phyloP scores from a whole-genome alignment of 2,329 filamentous ascomycete species.

The Stachybotrys chartarum region DNA sequence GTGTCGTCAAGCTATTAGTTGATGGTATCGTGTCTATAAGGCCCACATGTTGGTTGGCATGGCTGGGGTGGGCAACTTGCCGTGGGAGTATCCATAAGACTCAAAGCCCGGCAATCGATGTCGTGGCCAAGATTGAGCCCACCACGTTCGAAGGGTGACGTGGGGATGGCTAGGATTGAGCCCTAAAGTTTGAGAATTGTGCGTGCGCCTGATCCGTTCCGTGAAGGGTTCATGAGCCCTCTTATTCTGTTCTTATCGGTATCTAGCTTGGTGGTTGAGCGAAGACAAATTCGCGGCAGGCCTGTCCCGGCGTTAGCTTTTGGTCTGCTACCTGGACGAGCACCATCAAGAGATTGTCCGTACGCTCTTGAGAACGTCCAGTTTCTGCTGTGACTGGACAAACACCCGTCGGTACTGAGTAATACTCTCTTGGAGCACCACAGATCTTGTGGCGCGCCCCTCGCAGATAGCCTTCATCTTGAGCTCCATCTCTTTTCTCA shows the following conservation, averaged over 20 bases:
- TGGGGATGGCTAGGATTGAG: neutral
- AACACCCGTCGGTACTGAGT: slow-evolving; percentile 84
- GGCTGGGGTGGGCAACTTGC: neutral
- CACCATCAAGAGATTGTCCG: slow-evolving; percentile 20
- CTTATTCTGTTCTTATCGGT: neutral
- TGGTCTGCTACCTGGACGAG: neutral
- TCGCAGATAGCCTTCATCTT: slow-evolving; percentile 97
- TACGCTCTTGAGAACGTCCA: slow-evolving; percentile 59
- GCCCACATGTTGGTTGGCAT: neutral
- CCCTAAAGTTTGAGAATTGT: slow-evolving; percentile 6
- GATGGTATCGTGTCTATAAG: neutral
- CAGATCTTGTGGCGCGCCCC: slow-evolving; percentile 65
- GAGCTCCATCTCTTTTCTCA: slow-evolving; percentile 95
- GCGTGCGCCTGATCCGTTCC: slow-evolving; percentile 6
- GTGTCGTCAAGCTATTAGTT: neutral
- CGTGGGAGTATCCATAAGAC: neutral
- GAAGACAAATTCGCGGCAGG: slow-evolving; percentile 30
- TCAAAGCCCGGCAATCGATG: neutral
- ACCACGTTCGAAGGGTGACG: too few relatives aligned
- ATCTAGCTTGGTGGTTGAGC: slow-evolving; percentile 6
- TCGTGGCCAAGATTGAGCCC: too few relatives aligned
- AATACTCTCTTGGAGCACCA: slow-evolving; percentile 76
- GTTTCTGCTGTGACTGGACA: slow-evolving; percentile 68
- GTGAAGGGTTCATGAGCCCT: slow-evolving; percentile 16
- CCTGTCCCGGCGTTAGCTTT: slow-evolving; percentile 13